Conservation (phyloP, 257 asterid species). For the Solanum rostratum region DNA sequence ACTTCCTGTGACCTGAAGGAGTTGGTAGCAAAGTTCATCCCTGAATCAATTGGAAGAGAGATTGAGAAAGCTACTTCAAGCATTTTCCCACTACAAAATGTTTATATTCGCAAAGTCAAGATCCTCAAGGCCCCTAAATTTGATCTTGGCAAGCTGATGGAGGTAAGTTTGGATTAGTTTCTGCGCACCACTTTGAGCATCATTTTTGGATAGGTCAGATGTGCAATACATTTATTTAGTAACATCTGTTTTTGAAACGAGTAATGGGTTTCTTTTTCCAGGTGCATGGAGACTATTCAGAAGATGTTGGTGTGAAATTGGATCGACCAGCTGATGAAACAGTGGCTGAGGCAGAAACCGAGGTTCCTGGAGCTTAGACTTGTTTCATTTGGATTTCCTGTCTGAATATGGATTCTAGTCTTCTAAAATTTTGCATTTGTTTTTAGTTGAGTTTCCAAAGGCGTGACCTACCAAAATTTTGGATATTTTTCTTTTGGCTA, state of each 20-base stretch:
- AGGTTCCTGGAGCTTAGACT: conserved; percentile 28
- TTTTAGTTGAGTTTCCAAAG: not conserved
- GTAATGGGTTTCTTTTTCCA: not conserved
- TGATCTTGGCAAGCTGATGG: conserved; percentile 58
- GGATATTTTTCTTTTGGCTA: not conserved
- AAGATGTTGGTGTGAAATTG: conserved; percentile 31
- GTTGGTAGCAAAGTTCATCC: conserved; percentile 48
- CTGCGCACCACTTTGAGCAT: not conserved
- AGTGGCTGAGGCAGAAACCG: conserved; percentile 17
- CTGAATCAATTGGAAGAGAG: conserved; percentile 55
- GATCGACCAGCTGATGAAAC: conserved; percentile 34
- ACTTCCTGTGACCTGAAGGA: conserved; percentile 46
- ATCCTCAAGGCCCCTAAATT: conserved; percentile 62
- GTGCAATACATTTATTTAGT: not conserved
- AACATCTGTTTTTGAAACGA: not conserved
- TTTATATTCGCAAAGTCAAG: conserved; percentile 52
- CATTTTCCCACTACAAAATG: conserved; percentile 56
- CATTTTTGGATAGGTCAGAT: not conserved
- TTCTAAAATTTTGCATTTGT: not conserved
- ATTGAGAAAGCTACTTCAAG: conserved; percentile 57
- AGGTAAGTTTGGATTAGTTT: conserved; percentile 12
- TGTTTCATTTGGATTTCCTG: not conserved
- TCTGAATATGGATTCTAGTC: not conserved
- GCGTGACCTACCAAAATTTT: not conserved
- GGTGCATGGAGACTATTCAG: conserved; percentile 34